Base-by-base conservation (phyloP, 2,329 filamentous ascomycete species). In the Pseudogymnoascus sp. region DNA sequence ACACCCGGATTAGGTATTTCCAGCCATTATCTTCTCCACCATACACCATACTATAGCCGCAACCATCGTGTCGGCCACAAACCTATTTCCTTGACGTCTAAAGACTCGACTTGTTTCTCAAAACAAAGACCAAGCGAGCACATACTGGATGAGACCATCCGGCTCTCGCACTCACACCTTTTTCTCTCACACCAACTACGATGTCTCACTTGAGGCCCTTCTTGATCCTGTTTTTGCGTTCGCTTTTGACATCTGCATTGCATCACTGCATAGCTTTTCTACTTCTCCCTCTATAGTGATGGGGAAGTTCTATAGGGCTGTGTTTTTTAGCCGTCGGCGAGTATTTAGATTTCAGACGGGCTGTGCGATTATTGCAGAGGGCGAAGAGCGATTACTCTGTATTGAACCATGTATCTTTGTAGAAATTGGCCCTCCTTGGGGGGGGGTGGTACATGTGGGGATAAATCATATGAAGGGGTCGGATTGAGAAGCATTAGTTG, bases 331-430 rank as follows among this genome's bases (percentile, higher is more conserved):
- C 46, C 46, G 46, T 53, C 46, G 46, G 46, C 46, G 23, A 31
- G 46, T 53, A 31, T 53, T 53, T 53, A 53, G 4, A 31, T 53
- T 28, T 53, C 46, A 31, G 46, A 53, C 46, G 46, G 46, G 46
- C 46, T 53, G 46, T 53, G 46, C 46, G 46, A 53, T 53, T 53
- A 53, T 53, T 50, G 46, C 46, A 16, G 46, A 53, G 23, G 46
- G 46, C 25, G 46, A 53, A 11, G 46, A 53, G 46, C 46, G 46
- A 53, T 11, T 31, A 16, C 46, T 16, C 46, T 53, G 46, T 53
- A 53, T 53, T 53, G 46, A 53, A 53, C 46, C 46, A 53, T 53
- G 46, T 53, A 53, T 53, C 46, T 31, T 53, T 53, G 46, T 53
- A 53, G 46, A 53, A 28, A 28, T 53, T 53, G 46, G 46, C 46